A percentile compares a stretch with the other conserved stretches of the same genome.
Conservation (phyloP, 140 eudicot genomes). For the Stevia rebaudiana region DNA sequence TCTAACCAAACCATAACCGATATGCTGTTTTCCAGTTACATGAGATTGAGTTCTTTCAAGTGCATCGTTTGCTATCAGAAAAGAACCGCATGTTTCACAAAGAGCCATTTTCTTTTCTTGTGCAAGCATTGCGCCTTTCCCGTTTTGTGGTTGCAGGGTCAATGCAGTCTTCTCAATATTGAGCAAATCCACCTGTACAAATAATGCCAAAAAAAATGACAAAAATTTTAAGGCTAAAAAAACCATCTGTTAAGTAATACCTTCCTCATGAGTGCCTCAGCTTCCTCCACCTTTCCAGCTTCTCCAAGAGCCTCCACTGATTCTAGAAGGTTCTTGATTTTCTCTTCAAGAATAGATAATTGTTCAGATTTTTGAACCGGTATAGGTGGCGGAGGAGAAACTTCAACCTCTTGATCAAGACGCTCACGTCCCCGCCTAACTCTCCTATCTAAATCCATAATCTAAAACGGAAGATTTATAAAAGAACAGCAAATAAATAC, state of each 20-base stretch:
- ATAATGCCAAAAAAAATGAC: not conserved
- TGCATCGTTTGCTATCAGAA: constrained; percentile 89
- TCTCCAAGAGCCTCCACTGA: constrained; percentile 97
- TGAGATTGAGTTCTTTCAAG: constrained; percentile 96
- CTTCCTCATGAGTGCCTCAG: constrained; percentile 99
- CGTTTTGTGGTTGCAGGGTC: constrained; percentile 67
- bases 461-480: constrained; percentile 30
- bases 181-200: constrained; percentile 75
- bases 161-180: constrained; percentile 73
- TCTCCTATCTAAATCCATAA: constrained; percentile 81
- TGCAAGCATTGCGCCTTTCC: constrained; percentile 56
- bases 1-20: constrained; percentile 88
- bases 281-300: constrained; percentile 98
- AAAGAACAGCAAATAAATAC: constrained; percentile 1
- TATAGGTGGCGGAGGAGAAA: constrained; percentile 74
- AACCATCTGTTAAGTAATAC: constrained; percentile 22
- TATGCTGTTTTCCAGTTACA: constrained; percentile 91
- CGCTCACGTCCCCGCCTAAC: constrained; percentile 97
- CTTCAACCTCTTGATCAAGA: constrained; percentile 78
- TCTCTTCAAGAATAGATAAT: constrained; percentile 72
- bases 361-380: constrained; percentile 86
- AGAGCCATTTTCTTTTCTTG: constrained; percentile 99
- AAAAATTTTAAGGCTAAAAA: not conserved
- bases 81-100: constrained; percentile 95
- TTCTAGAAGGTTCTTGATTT: constrained; percentile 85